These are phyloP conservation scores for Carnegiea gigantea DNA, from an alignment of 179 eudicot genomes.

Conservation along the genomic window DNA sequence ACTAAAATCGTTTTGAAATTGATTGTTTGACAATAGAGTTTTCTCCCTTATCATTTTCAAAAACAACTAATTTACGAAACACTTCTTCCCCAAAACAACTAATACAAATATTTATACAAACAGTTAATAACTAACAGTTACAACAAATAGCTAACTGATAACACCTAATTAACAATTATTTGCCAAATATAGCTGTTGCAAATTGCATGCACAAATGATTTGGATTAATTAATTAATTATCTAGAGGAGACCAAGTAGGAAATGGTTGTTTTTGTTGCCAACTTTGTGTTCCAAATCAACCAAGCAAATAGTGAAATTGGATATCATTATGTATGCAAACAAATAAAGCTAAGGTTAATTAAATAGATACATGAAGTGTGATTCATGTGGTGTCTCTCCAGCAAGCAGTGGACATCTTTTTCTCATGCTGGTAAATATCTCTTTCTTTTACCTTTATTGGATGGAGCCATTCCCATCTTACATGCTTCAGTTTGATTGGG, in stretches of 20 bases:
- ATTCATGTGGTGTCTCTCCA: neutral
- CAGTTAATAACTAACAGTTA: too few species aligned
- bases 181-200: too few species aligned
- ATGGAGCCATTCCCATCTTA: neutral
- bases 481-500: neutral
- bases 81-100: too few species aligned
- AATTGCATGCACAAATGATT: neutral
- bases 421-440: neutral
- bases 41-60: too few species aligned
- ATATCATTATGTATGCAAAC: neutral
- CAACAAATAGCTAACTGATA: too few species aligned
- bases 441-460: neutral
- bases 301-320: neutral
- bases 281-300: neutral
- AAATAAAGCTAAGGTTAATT: neutral
- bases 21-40: too few species aligned
- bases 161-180: too few species aligned
- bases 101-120: too few species aligned
- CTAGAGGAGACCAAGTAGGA: too few species aligned
- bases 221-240: too few species aligned
- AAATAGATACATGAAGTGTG: neutral
- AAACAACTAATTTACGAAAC: too few species aligned
- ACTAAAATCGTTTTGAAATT: too few species aligned
- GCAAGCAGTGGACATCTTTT: neutral
- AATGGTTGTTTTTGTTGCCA: neutral